Percentiles rank a stretch among this genome's conserved stretches.
Evolutionary conservation across 495 filamentous ascomycete species (phyloP).

Genomic region (Aspergillus sparsus): DNA sequence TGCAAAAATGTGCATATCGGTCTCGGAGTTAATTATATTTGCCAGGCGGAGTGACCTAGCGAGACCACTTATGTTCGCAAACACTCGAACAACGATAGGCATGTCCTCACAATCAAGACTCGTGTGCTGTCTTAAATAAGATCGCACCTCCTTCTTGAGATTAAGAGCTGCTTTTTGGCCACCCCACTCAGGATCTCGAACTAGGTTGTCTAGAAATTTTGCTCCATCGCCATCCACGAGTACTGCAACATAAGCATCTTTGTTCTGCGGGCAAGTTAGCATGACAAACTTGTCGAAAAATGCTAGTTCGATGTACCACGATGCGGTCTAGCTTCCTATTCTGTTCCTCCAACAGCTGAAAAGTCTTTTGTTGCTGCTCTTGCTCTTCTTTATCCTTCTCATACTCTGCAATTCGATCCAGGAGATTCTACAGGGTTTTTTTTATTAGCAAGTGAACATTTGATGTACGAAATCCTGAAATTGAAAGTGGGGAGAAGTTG

Average conservation of each 20-base stretch:
- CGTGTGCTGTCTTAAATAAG: neutral
- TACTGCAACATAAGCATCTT: neutral
- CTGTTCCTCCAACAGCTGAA: neutral
- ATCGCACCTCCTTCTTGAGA: neutral
- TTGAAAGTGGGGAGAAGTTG: neutral
- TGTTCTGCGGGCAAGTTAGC: neutral
- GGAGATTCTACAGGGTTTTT: neutral
- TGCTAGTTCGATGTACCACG: neutral
- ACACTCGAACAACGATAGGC: neutral
- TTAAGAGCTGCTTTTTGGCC: neutral
- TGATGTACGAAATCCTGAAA: neutral
- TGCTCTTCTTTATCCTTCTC: neutral
- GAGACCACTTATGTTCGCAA: neutral
- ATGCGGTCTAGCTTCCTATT: neutral
- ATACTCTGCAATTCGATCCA: neutral
- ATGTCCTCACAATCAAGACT: neutral
- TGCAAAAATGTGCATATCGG: slow-evolving; percentile 28
- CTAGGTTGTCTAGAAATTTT: neutral
- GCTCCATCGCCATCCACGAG: neutral
- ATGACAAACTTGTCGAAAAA: neutral
- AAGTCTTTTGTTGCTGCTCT: neutral
- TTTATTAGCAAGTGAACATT: neutral
- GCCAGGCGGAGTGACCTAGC: neutral
- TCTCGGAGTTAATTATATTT: neutral
- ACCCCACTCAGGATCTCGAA: neutral